Evolutionary conservation across 2,329 filamentous ascomycete genomes (phyloP), one percentile per base, ranked within the genome.

Genomic region (Ophiostoma sp.): DNA sequence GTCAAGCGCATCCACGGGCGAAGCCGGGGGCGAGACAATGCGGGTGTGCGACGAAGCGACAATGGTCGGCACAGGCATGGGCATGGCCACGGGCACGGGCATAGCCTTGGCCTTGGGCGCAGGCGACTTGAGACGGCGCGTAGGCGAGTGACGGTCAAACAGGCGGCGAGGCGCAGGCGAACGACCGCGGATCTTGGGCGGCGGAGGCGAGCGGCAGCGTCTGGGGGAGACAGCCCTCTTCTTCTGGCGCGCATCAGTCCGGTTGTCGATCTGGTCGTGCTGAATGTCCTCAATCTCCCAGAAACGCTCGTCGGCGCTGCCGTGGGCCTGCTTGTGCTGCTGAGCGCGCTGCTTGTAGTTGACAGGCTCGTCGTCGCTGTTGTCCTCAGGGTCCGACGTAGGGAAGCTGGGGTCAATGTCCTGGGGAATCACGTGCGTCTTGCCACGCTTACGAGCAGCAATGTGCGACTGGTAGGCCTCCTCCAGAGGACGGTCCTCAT

Each of bases 381-480:
- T 91, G 77, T 94, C 90, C 77, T 99, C 96, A 0, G 92, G 93
- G 77, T 98, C 96, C 0, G 95, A 97, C 0, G 94, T 95, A 0
- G 96, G 96, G 81, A 99, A 99, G 79, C 95, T 98, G 0, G 96
- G 96, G 79, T 99, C 96, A 74, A 98, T 97, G 78, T 98, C 96
- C 80, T 98, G 96, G n/a, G 96, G 95, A 39, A 95, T 93, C 39
- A 89, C 81, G 75, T 92, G 90, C 75, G 95, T 92, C 83, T 95
- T 97, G 77, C 92, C 91, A 64, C 91, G 91, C 78, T 94, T 92
- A 77, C 93, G 91, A 72, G 93, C 91, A 78, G 95, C 92, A 73
- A 97, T 87, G 78, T 92, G 94, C 1, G 93, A 93, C 72, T 97
- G 88, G 81, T 98, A 99, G 0, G 94, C 95, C 77, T 95, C 94